Percentiles rank a stretch among this genome's conserved stretches.
phyloP scores from a whole-genome alignment of 2,329 filamentous ascomycete genomes.

The Calycina herbarum region DNA sequence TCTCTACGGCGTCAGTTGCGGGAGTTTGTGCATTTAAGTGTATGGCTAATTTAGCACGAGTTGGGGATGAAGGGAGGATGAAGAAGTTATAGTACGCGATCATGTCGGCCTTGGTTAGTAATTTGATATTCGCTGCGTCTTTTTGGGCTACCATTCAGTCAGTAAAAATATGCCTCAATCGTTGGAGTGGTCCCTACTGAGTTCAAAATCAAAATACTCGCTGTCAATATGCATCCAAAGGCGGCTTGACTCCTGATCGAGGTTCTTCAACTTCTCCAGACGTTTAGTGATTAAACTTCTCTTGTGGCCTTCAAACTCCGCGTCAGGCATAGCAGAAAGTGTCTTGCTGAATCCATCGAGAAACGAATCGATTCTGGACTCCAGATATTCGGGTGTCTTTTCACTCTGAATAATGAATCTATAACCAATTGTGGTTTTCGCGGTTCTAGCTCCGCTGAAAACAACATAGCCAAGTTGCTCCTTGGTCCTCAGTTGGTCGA shows the following conservation, averaged over 20 bases:
- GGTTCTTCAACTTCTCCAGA: constrained; percentile 88
- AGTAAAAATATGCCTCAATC: constrained; percentile 7
- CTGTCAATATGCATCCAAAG: constrained; percentile 84
- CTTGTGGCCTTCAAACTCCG: constrained; percentile 89
- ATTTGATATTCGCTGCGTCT: constrained; percentile 74
- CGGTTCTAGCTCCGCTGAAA: constrained; percentile 73
- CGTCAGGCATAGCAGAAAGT: constrained; percentile 73
- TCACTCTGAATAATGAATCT: constrained; percentile 94
- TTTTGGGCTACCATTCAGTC: constrained; percentile 39
- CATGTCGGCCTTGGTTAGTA: constrained; percentile 77
- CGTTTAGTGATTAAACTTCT: constrained; percentile 83
- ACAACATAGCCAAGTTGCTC: constrained; percentile 98
- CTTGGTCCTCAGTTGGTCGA: constrained; percentile 93
- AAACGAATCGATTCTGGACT: constrained; percentile 85
- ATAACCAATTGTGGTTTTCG: constrained; percentile 79
- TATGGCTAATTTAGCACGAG: constrained; percentile 79
- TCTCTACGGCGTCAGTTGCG: constrained; percentile 42
- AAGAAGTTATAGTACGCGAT: constrained; percentile 74
- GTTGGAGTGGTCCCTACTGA: constrained; percentile 57
- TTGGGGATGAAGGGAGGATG: constrained; percentile 71
- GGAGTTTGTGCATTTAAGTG: constrained; percentile 76
- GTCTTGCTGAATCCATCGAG: constrained; percentile 64
- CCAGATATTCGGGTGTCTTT: constrained; percentile 77
- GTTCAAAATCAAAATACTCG: constrained; percentile 88
- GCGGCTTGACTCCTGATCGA: constrained; percentile 77